phyloP scores from a whole-genome alignment of 2,329 filamentous ascomycete genomes.

The Cladophialophora bantiana region DNA sequence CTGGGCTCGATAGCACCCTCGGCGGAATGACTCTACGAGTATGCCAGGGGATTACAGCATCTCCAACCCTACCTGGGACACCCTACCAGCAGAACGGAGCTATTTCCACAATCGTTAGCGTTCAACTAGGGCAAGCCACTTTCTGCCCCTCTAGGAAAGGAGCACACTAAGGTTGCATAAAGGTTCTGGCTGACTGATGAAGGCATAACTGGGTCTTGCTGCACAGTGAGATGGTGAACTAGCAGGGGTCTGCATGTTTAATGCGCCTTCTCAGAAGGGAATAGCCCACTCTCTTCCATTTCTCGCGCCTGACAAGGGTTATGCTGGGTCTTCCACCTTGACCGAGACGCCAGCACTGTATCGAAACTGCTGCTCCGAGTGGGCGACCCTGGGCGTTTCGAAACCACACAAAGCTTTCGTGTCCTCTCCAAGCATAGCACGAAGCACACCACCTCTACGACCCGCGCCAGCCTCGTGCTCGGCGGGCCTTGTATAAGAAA shows the following conservation, averaged over 20 bases:
- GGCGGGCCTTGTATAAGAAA: constrained; percentile 27
- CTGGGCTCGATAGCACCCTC: background rate
- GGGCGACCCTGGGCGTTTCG: background rate
- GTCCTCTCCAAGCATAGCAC: background rate
- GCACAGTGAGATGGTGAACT: constrained; percentile 25
- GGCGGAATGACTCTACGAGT: background rate
- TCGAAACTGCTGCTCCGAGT: constrained; percentile 10
- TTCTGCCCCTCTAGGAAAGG: constrained; percentile 21
- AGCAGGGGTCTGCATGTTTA: constrained; percentile 21
- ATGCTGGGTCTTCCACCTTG: constrained; percentile 5
- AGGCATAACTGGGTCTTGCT: constrained; percentile 5
- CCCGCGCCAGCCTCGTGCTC: constrained; percentile 27
- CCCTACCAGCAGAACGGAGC: background rate
- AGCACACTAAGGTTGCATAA: constrained; percentile 27
- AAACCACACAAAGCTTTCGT: constrained; percentile 10
- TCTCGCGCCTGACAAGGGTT: constrained; percentile 10
- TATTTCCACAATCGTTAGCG: background rate
- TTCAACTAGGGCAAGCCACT: constrained; percentile 21
- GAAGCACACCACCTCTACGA: constrained; percentile 20
- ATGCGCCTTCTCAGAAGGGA: constrained; percentile 31
- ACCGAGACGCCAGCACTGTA: constrained; percentile 1
- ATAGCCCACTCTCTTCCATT: constrained; percentile 12
- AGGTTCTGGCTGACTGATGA: constrained; percentile 29
- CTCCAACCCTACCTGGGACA: background rate
- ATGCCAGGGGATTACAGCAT: constrained; percentile 8